Base-by-base conservation (phyloP, 345 rosid genomes). In the Citrus glauca region DNA sequence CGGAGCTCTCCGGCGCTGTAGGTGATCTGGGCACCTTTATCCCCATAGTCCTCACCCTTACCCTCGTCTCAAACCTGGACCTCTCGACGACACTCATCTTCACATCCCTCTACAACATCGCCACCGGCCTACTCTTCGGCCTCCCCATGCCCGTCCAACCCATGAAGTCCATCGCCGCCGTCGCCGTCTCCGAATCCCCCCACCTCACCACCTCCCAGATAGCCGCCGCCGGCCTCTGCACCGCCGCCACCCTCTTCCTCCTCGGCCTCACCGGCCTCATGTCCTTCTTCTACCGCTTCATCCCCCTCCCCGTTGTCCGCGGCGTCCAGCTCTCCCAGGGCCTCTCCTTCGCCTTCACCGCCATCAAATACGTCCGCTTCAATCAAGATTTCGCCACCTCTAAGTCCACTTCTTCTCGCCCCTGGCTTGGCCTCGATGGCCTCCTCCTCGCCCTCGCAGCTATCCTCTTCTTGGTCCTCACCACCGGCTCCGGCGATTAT, bases 281-380 rank as follows among this genome's bases (percentile, higher is more conserved):
- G 97, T 90, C 97, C 50, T 81, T 84, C 72, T 83, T 91, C 73
- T 93, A 93, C 84, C 88, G 88, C 9, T 76, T 85, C 80, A 85
- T 93, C 64, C 98, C 98, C 55, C 91, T 91, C 66, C 97, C 98
- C 2, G 98, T 94, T 32, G 98, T 94, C 32, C 93, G 98, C 19
- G 97, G 98, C 27, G 93, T 94, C 70, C 98, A 94, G 95, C 94
- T 94, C 78, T 94, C 97, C 69, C 98, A 94, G 71, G 98, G 98
- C 9, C 95, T 94, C 69, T 81, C 90, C 64, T 94, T 94, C 67
- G 94, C 98, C 74, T 94, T 94, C 90, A 82, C 97, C 27, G 95
- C 97, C 38, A 90, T 94, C 75, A 94, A 92, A 76, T 94, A 94
- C 82, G 86, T 91, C 24, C 90, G 94, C 30, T 91, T 70, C 81